A percentile compares a stretch with the other conserved stretches of the same genome.
Conservation (phyloP, 2,329 filamentous ascomycete genomes). For the Aspergillus amoenus region DNA sequence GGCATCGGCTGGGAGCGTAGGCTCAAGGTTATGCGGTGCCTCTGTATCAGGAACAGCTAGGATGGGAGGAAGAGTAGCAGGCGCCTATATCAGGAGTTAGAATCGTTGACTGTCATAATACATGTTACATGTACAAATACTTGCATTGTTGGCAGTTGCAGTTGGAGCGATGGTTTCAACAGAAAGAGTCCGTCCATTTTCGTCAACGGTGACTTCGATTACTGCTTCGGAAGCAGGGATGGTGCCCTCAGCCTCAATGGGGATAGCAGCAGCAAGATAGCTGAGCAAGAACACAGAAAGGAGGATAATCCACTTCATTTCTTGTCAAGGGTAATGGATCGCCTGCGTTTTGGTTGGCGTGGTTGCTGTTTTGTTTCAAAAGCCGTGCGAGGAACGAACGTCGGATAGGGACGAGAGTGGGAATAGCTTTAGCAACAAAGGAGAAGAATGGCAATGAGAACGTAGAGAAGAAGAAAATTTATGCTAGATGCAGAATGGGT, state of each 20-base stretch:
- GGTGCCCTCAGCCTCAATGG: conserved; percentile 35
- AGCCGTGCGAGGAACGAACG: too few relatives aligned
- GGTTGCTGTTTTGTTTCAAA: neutral
- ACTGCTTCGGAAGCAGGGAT: conserved; percentile 30
- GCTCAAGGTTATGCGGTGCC: conserved; percentile 1
- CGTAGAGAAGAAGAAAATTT: neutral
- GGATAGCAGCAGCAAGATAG: conserved; percentile 22
- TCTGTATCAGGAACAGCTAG: neutral
- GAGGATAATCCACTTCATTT: conserved; percentile 20
- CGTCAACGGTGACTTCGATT: conserved; percentile 55
- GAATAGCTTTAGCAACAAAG: neutral
- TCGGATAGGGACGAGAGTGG: neutral
- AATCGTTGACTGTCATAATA: neutral
- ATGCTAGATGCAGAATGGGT: neutral
- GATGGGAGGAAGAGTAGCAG: conserved; percentile 4
- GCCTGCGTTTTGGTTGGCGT: neutral
- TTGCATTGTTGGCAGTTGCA: conserved; percentile 9
- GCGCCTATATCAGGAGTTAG: neutral
- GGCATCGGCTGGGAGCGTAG: neutral
- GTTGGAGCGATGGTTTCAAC: conserved; percentile 28
- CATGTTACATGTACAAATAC: conserved; percentile 5
- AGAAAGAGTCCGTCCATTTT: conserved; percentile 53
- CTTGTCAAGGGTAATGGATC: neutral
- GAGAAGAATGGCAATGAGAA: neutral
- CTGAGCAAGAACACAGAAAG: conserved; percentile 22